Conservation (phyloP, 768 basidiomycete species). For the Lactifluus subvellereus region DNA sequence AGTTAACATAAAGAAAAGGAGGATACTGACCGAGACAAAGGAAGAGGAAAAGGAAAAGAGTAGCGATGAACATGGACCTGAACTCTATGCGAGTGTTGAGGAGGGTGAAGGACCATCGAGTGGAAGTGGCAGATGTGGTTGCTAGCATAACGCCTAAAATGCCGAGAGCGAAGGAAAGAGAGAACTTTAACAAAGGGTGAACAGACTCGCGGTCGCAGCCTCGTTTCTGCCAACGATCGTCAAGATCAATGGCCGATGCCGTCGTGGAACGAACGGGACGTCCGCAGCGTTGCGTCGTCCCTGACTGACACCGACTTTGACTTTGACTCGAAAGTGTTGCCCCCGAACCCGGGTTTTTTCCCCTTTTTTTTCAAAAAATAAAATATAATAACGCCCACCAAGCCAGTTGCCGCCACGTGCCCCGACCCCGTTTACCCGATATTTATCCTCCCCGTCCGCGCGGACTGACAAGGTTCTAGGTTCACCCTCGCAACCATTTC, state of each 20-base stretch:
- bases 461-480: too few relatives aligned
- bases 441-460: too few relatives aligned
- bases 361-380: not conserved
- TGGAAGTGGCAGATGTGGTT: conserved; percentile 28
- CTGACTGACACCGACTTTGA: not conserved
- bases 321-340: not conserved
- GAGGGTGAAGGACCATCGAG: conserved; percentile 42
- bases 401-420: too few relatives aligned
- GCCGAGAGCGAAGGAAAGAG: conserved; percentile 13
- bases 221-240: conserved; percentile 6
- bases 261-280: conserved; percentile 14
- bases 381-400: too few relatives aligned
- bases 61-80: conserved; percentile 62
- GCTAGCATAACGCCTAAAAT: conserved; percentile 16
- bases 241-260: conserved; percentile 6
- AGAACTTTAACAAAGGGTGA: conserved; percentile 6
- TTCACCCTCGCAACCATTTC: too few relatives aligned
- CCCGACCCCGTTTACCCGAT: too few relatives aligned
- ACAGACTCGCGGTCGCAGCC: not conserved
- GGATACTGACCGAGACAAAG: conserved; percentile 62
- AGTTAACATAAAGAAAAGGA: conserved; percentile 6
- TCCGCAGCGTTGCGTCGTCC: conserved; percentile 16
- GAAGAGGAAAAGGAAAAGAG: conserved; percentile 62
- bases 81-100: conserved; percentile 56
- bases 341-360: not conserved